Evolutionary conservation across 106 monocot species (phyloP), one percentile per base, ranked within the genome.

Genomic region (Vanilla planifolia): DNA sequence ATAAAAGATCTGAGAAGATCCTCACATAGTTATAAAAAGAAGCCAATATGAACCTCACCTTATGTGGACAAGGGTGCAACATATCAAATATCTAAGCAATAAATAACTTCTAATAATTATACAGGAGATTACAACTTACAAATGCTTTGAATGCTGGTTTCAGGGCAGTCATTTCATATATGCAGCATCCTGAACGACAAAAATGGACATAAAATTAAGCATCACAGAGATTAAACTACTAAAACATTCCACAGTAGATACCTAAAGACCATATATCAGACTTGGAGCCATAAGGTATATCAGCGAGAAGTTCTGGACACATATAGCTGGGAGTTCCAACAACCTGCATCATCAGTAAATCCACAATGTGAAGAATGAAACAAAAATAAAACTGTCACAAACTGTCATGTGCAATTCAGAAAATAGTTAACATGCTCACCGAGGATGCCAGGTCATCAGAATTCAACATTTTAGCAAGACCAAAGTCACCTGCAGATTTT

Each of bases 261-360:
- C 98, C 98, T 62, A 98, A 75, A 67, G 98, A 98, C 98, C 98
- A 98, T 23, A 98, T 92, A 69, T 98, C 98, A 41, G 98, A 98
- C 17, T 98, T 98, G 36, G 82, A 79, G 48, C 98, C 98, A 85
- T 98, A 98, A 32, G 98, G 98, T 77, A 98, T 82, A 70, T 98
- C 98, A 68, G 92, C 98, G 36, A 98, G 88, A 82, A 98, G 87
- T 67, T 98, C 98, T 32, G 98, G 98, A 63, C 98, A 98, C 98
- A 98, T 98, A 53, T 98, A 98, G 47, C 98, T 92, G 2, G 98
- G 98, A 70, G 98, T 98, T 63, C 98, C 98, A 34, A 98, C 98
- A 70, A 98, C 85, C 98, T 96, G 68, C 14, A 63, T 29, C 0
- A 48, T 48, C 10, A 48, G n/a, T 53, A 55, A 33, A 46, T 1